Evolutionary conservation across 768 basidiomycete genomes (phyloP), one percentile per base, ranked within the genome.

Genomic region (Mrakia hoshinonis): DNA sequence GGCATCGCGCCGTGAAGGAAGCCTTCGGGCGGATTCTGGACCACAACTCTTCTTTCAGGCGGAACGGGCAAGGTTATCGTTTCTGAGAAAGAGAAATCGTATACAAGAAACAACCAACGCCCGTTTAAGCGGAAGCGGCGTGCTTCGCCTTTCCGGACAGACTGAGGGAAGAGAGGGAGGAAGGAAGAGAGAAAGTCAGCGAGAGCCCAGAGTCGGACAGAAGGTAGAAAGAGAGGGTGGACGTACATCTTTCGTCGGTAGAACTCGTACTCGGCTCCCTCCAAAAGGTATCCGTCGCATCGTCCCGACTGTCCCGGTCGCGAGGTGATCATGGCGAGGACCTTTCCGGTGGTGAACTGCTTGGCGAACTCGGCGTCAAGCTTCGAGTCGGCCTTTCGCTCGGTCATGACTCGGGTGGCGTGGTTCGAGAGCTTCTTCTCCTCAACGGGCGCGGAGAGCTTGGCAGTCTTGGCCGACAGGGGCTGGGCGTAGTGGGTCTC

Each of bases 241-340:
- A 43, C 12, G 58, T 22, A 73, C 55, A 79, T 85, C 64, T 75
- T 61, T 24, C 36, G 51, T 55, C 64, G 52, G 54, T 51, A 73
- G 68, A 69, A 95, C 92, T 98, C 94, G 69, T 98, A 87, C 81
- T 99, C 96, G 83, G 91, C 93, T 79, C 96, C 96, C 84, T 99
- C 96, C 67, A 99, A 87, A 74, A 99, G 84, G 82, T 98, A 97
- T 66, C 96, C 96, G 81, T 99, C 96, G 70, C 89, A 87, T 75
- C 96, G 92, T 36, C 96, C 96, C 69, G 87, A 90, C 81, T 99
- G 96, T 49, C 96, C 96, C 69, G 96, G 96, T 81, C 96, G 88
- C 81, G 91, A 94, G 72, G 92, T 87, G 81, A 99, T 89, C 76
- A 84, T 78, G 75, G 96, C 96, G 79, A 97, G 94, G 74, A 99